Evolutionary conservation across 1,139 yeast species (phyloP).

Genomic region (Saccharomyces hybrid): DNA sequence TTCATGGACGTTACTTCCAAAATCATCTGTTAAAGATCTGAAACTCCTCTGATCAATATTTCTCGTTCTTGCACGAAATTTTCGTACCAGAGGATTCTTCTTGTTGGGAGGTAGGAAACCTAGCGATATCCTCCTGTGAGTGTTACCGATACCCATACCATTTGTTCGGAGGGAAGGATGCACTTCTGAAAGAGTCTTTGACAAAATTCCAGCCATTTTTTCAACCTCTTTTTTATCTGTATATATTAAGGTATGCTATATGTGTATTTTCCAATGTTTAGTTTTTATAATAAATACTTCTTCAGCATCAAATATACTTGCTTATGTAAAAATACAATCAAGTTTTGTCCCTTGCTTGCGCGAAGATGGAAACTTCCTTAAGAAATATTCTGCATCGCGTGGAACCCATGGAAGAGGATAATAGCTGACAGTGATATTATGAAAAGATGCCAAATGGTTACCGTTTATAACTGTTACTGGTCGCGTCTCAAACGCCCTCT

Average conservation of each 20-base stretch:
- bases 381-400: background rate
- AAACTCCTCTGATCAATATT: constrained; percentile 55
- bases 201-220: constrained; percentile 21
- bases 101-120: constrained; percentile 68
- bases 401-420: background rate
- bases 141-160: constrained; percentile 36
- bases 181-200: constrained; percentile 30
- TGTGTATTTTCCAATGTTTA: background rate
- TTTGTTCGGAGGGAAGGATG: constrained; percentile 33
- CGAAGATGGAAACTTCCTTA: background rate
- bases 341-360: background rate
- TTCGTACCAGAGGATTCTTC: constrained; percentile 49
- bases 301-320: background rate
- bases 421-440: too few relatives aligned
- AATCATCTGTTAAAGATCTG: constrained; percentile 38
- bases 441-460: background rate
- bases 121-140: constrained; percentile 39
- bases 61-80: constrained; percentile 12
- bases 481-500: background rate
- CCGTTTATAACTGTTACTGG: background rate
- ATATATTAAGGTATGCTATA: background rate
- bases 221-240: background rate
- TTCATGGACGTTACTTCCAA: constrained; percentile 27
- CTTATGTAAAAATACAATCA: background rate
- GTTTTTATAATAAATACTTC: background rate